Evolutionary conservation across 495 filamentous ascomycete species (phyloP).

Genomic region (Hypoxylon lenormandii): DNA sequence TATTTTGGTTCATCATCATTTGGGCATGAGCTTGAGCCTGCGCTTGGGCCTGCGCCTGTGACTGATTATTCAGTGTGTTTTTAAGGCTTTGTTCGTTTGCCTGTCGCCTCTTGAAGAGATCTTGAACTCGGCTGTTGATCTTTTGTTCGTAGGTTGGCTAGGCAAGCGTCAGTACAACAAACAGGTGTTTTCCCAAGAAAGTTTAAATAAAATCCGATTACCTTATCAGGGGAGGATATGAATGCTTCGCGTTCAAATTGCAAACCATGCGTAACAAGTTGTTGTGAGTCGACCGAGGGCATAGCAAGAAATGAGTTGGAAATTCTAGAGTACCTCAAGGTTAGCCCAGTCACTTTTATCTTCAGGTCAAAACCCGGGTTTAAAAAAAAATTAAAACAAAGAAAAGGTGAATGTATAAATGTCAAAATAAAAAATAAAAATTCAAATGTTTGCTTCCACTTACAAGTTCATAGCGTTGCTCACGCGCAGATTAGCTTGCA

Average conservation of each 20-base stretch:
- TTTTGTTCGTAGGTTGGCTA: slow-evolving; percentile 57
- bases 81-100: slow-evolving; percentile 57
- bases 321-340: slow-evolving; percentile 49
- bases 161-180: slow-evolving; percentile 28
- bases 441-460: slow-evolving; percentile 14
- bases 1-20: slow-evolving; percentile 62
- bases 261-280: slow-evolving; percentile 51
- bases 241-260: slow-evolving; percentile 60
- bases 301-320: slow-evolving; percentile 58
- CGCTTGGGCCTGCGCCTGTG: slow-evolving; percentile 41
- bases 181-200: neutral
- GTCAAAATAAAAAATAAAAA: neutral
- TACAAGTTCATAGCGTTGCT: slow-evolving; percentile 55
- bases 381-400: neutral
- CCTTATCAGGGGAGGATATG: slow-evolving; percentile 57
- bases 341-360: neutral
- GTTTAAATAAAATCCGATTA: slow-evolving; percentile 37
- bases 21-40: slow-evolving; percentile 57
- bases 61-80: slow-evolving; percentile 56
- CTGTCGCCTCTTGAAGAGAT: slow-evolving; percentile 58
- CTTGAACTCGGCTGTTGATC: slow-evolving; percentile 46
- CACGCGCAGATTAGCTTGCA: slow-evolving; percentile 49
- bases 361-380: neutral
- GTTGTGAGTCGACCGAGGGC: slow-evolving; percentile 48
- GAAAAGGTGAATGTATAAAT: neutral